Percentiles rank a stretch among this genome's conserved stretches.
These are phyloP conservation scores for Phialemoniopsis sp. DNA, from an alignment of 2,329 filamentous ascomycete genomes.

Conservation along the genomic window DNA sequence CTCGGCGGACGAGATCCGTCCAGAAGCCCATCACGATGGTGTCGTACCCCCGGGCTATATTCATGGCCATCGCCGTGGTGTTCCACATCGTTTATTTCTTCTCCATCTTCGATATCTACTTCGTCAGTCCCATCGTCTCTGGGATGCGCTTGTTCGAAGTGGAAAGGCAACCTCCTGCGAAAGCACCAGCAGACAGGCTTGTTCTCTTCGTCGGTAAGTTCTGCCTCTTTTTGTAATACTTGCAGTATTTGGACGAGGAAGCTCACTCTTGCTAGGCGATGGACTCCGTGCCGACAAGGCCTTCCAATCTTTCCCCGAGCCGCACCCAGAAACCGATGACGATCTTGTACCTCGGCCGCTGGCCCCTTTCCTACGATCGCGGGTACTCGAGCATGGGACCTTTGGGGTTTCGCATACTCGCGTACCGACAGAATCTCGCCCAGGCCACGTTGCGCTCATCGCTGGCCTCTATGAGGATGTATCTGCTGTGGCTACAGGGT, in stretches of 20 bases:
- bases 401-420: slow-evolving; percentile 97
- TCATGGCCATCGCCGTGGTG: slow-evolving; percentile 81
- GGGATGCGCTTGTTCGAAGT: slow-evolving; percentile 84
- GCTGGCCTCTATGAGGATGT: slow-evolving; percentile 97
- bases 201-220: slow-evolving; percentile 84
- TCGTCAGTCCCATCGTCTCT: slow-evolving; percentile 93
- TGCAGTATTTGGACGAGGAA: slow-evolving; percentile 4
- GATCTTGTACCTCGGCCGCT: slow-evolving; percentile 73
- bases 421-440: slow-evolving; percentile 92
- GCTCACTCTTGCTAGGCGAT: slow-evolving; percentile 53
- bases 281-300: slow-evolving; percentile 96
- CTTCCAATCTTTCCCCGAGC: slow-evolving; percentile 89
- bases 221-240: neutral
- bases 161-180: slow-evolving; percentile 51
- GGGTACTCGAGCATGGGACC: slow-evolving; percentile 83
- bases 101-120: slow-evolving; percentile 98
- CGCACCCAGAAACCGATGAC: slow-evolving; percentile 63
- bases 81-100: slow-evolving; percentile 94
- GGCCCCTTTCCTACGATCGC: slow-evolving; percentile 86
- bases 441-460: slow-evolving; percentile 94
- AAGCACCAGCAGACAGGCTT: slow-evolving; percentile 82
- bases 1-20: no score
- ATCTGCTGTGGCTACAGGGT: slow-evolving; percentile 92
- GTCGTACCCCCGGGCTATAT: slow-evolving; percentile 64
- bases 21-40: slow-evolving; percentile 37